Evolutionary conservation across 164 flowering plant species (phyloP), one percentile per base, ranked within the genome.

Genomic region (Piper betle): DNA sequence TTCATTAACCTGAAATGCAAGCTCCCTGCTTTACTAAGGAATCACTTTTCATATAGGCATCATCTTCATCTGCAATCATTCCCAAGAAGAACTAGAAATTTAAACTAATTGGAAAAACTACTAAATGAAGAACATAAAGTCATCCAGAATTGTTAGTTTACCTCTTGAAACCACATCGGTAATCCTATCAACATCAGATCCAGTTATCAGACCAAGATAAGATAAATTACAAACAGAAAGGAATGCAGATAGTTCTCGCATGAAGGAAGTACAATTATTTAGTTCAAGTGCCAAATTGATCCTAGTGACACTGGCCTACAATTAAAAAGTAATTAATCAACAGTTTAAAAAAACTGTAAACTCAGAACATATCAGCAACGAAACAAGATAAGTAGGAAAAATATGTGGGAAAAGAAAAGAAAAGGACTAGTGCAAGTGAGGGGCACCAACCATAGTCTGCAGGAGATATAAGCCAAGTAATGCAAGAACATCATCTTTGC

Each of bases 401-500:
- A n/a, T 37, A 46, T 10, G 19, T 57, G 54, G 39, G 57, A 52
- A 56, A 20, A 6, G 20, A 61, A 8, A 33, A 16, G 16, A 41
- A 39, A 33, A 7, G 18, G 3, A 16, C 55, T 25, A 37, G 41
- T 25, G 16, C 39, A 61, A 55, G 19, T 11, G 37, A 62, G 50
- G 42, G 61, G 54, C 60, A 5, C 69, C 39, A 53, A 92, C 98
- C 96, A 80, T 79, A 64, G 76, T 70, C 70, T 89, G 87, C 71
- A 92, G 66, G 67, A 90, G 68, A 73, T 71, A 86, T 8, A 85
- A 74, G 69, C 93, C 84, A 74, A 93, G 96, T 59, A 93, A 71
- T 68, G 84, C 79, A 33, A 64, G 62, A 19, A 88, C 79, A 68
- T 83, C 79, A 53, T 79, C 73, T 15, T 74, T 77, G 71, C 52